Base-by-base conservation (phyloP, 371 early-diverging fungal species). In the Phascolomyces articulosus region DNA sequence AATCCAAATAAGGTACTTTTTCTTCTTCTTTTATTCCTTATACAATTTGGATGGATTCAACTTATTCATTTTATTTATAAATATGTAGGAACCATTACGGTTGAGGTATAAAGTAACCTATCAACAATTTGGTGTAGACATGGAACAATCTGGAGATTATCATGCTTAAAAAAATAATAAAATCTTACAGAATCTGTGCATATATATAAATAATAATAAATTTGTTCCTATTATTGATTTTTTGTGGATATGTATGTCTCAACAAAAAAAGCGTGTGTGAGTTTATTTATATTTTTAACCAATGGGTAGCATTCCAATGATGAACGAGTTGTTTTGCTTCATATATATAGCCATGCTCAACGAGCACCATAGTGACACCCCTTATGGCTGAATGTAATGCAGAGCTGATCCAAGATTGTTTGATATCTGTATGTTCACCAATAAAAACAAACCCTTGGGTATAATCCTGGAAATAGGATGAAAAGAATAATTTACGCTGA, bases 71-170 rank as follows among this genome's bases (percentile, higher is more conserved):
- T 27, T 16, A n/a, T 28, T 10, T 55, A 41, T 29, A 28, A 56
- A 27, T 31, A 31, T 62, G 23, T 31, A 87, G 83, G 87, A 90
- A 54, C 77, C 87, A 34, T 62, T 91, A 29, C 85, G 90, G 40
- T 65, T 93, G 65, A 76, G 89, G 66, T 93, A 89, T 67, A 89
- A 88, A 66, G 82, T 91, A 9, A 78, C 84, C 34, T 93, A 91
- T 72, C 70, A 80, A 28, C 77, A 90, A 53, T 88, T 87, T 65
- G 92, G 90, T n/a, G 88, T 88, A 40, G 77, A 81, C 47, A 90
- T 92, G 73, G 89, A 90, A 64, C 88, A 88, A 63, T 64, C 77
- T 18, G 92, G 93, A 7, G 68, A 67, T 59, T 65, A 65, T 41
- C 47, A 47, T 51, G 59, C 65, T n/a, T 59, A 40, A 59, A 29